phyloP scores from a whole-genome alignment of 2,329 filamentous ascomycete species.

The Verruconis gallopava region DNA sequence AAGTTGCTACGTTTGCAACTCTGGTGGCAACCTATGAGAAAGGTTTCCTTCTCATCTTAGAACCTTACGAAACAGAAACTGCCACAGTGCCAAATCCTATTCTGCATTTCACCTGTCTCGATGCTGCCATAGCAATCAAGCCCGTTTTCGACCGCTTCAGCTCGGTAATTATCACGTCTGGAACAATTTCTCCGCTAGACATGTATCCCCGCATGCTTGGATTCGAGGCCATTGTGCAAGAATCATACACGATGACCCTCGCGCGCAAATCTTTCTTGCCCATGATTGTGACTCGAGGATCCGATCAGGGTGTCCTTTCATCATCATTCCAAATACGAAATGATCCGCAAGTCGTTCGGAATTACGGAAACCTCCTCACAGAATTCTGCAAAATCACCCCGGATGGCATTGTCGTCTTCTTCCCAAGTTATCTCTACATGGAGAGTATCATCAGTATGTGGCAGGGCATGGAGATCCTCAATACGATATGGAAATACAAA shows the following conservation, averaged over 20 bases:
- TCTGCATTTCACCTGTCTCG: constrained; percentile 92
- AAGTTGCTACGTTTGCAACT: constrained; percentile 95
- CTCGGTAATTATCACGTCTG: constrained; percentile 96
- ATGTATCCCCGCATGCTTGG: constrained; percentile 99
- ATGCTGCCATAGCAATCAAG: constrained; percentile 95
- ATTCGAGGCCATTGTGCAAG: constrained; percentile 83
- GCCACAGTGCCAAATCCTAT: constrained; percentile 93
- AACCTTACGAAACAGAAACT: constrained; percentile 90
- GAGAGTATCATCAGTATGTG: constrained; percentile 98
- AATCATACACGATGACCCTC: constrained; percentile 95
- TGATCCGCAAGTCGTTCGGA: constrained; percentile 90
- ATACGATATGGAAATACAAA: constrained; percentile 98
- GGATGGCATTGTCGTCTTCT: constrained; percentile 97
- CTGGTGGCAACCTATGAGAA: constrained; percentile 94
- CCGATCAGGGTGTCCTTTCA: constrained; percentile 84
- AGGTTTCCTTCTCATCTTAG: constrained; percentile 89
- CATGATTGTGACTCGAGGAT: constrained; percentile 93
- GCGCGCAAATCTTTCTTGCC: constrained; percentile 90
- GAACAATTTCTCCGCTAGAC: constrained; percentile 89
- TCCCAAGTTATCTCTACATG: constrained; percentile 98
- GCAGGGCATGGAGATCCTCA: constrained; percentile 96
- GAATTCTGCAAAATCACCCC: constrained; percentile 95
- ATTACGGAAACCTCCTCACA: constrained; percentile 85
- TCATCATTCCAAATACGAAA: constrained; percentile 93
- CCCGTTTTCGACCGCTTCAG: constrained; percentile 96